Conservation (phyloP, 2,329 filamentous ascomycete species). For the Fusarium tuaranense region DNA sequence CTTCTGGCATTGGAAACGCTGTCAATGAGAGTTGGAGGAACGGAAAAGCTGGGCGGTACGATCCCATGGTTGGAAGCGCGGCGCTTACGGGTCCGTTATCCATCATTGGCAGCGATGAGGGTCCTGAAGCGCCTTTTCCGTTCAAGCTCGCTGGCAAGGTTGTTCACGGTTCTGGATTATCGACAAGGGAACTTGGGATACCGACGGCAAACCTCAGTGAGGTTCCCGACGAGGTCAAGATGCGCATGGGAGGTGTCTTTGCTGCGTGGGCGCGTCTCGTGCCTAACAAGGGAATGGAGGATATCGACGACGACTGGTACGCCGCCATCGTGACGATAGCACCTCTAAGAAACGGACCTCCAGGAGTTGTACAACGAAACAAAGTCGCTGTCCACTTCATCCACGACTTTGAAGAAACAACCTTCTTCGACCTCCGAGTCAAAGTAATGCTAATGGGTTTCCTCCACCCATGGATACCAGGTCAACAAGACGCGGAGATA, state of each 20-base stretch:
- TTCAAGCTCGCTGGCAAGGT: constrained; percentile 63
- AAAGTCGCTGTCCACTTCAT: constrained; percentile 66
- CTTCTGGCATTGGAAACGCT: constrained; percentile 39
- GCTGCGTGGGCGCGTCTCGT: constrained; percentile 71
- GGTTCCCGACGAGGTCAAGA: constrained; percentile 63
- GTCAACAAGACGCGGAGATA: constrained; percentile 34
- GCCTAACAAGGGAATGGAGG: constrained; percentile 46
- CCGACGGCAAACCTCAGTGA: constrained; percentile 67
- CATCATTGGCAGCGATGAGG: constrained; percentile 61
- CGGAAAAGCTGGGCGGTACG: constrained; percentile 52
- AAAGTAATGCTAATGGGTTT: constrained; percentile 71
- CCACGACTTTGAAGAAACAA: constrained; percentile 58
- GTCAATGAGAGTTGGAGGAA: constrained; percentile 52
- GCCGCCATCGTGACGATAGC: constrained; percentile 69
- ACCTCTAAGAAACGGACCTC: constrained; percentile 59
- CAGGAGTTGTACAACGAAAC: constrained; percentile 61
- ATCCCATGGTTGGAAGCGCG: constrained; percentile 48
- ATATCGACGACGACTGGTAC: constrained; percentile 63
- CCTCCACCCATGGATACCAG: constrained; percentile 54
- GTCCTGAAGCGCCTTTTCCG: constrained; percentile 66
- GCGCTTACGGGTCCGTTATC: constrained; percentile 48
- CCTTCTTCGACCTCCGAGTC: constrained; percentile 59
- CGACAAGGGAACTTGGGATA: constrained; percentile 55
- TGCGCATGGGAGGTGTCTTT: constrained; percentile 70
- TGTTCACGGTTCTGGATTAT: constrained; percentile 56